Conservation (phyloP, 179 eudicot genomes). For the Beta corolliflora region DNA sequence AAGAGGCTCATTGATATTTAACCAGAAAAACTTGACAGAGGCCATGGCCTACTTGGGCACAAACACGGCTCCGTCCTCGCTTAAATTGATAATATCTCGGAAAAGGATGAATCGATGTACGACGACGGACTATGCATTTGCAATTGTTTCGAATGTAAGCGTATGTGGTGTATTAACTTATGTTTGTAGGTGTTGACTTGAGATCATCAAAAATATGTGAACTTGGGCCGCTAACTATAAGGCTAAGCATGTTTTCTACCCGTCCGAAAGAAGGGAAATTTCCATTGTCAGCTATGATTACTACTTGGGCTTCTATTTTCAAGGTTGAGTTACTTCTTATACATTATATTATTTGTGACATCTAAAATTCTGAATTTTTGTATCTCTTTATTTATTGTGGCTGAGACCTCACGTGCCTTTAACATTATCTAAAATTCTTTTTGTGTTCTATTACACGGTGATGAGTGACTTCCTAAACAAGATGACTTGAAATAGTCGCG, state of each 20-base stretch:
- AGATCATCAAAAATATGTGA: conserved; percentile 93
- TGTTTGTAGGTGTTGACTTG: conserved; percentile 80
- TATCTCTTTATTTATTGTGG: conserved; percentile 7
- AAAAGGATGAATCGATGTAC: too few relatives aligned
- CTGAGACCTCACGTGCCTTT: not conserved
- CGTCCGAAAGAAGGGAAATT: conserved; percentile 70
- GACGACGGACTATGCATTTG: not conserved
- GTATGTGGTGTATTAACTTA: conserved; percentile 24
- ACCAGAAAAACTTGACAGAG: too few relatives aligned
- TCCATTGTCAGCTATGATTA: conserved; percentile 89
- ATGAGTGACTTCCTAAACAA: not conserved
- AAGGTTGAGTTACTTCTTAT: conserved; percentile 51
- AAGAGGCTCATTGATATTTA: too few relatives aligned
- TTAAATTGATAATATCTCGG: too few relatives aligned
- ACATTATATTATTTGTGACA: conserved; percentile 9
- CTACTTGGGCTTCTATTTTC: conserved; percentile 97
- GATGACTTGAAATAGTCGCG: conserved; percentile 4
- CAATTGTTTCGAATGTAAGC: conserved; percentile 13
- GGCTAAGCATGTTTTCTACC: conserved; percentile 88
- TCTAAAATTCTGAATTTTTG: conserved; percentile 6
- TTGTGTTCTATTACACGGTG: not conserved
- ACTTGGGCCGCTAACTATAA: conserved; percentile 85
- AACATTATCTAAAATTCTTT: too few relatives aligned
- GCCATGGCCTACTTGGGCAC: too few relatives aligned
- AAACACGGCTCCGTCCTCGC: too few relatives aligned